phyloP scores from a whole-genome alignment of 352 stramenopile species.

The Phytophthora sansomeana region DNA sequence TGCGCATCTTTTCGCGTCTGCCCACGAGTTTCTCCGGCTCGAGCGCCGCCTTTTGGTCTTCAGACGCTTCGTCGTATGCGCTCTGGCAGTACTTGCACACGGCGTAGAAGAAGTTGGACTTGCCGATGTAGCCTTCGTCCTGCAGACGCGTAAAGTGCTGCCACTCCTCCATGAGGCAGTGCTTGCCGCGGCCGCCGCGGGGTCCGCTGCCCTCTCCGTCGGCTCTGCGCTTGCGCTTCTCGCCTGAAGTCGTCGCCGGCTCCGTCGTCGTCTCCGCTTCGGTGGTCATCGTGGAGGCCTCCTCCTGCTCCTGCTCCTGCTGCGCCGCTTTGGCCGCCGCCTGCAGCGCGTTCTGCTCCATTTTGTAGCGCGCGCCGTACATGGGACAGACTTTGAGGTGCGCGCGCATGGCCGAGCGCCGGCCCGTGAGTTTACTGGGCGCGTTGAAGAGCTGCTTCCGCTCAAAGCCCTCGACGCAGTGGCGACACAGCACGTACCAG shows the following conservation, averaged over 20 bases:
- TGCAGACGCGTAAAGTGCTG: conserved; percentile 78
- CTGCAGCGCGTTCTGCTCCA: conserved; percentile 51
- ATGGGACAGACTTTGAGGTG: conserved; percentile 80
- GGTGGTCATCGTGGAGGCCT: neutral
- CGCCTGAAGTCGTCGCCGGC: conserved; percentile 12
- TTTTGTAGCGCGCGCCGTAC: conserved; percentile 72
- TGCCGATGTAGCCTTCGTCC: conserved; percentile 84
- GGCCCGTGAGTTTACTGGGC: conserved; percentile 68
- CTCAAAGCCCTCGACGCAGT: conserved; percentile 68
- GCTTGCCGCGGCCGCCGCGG: conserved; percentile 73
- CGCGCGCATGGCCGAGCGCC: conserved; percentile 76
- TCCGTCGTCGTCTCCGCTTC: neutral
- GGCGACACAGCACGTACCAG: conserved; percentile 83
- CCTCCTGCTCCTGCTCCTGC: too few species aligned
- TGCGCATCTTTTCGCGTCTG: conserved; percentile 81
- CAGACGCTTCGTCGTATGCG: conserved; percentile 61
- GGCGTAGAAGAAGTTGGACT: conserved; percentile 84
- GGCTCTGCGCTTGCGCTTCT: conserved; percentile 67
- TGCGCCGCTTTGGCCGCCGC: conserved; percentile 17
- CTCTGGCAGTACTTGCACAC: conserved; percentile 75
- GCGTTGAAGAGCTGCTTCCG: conserved; percentile 73
- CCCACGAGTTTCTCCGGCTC: conserved; percentile 76
- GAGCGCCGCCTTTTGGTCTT: conserved; percentile 62
- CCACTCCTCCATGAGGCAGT: conserved; percentile 89
- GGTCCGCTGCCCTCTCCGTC: conserved; percentile 41